Base-by-base conservation (phyloP, 371 early-diverging fungal species). In the Basidiobolus heterosporus region DNA sequence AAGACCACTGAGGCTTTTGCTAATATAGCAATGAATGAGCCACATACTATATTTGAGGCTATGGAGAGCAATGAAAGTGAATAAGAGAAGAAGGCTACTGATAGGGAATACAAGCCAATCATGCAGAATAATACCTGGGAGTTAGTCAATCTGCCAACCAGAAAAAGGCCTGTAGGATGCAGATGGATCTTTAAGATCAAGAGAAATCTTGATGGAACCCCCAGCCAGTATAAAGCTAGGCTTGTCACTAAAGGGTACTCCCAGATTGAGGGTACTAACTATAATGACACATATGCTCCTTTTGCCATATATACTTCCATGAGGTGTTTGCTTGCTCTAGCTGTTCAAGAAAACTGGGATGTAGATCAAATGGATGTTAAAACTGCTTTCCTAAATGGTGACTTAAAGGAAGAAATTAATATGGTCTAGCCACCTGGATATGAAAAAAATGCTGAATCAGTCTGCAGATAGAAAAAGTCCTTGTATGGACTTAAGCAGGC, bases 101-200 rank as follows among this genome's bases (percentile, higher is more conserved):
- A n/a, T n/a, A n/a, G n/a, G 30, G 30, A 30, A 30, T 30, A 30
- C 9, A 3, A 30, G 30, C 5, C 30, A 30, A 3, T 30, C 5
- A 30, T 30, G 30, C 5, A 47, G 14, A 47, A 47, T 47, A 3
- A 21, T 3, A 49, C 49, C n/a, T 49, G 49, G 49, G n/a, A 36
- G 3, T 42, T 49, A 18, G 16, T n/a, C 15, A 13, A 45, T 3
- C 19, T 50, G 7, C 50, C 50, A 49, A 36, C 11, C 15, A 23
- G 36, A 3, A 36, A 44, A 17, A 50, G 7, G 17, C 5, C 50
- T 3, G 9, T 64, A 15, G 36, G 44, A 13, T 49, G 41, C 23
- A 50, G 52, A 39, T 62, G 62, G 63, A 62, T 65, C 13, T 62
- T 54, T 38, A 41, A 41, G n/a, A 16, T 53, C 16, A 65, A 66